phyloP scores from a whole-genome alignment of 345 rosid species.

The Populus pruinosa region DNA sequence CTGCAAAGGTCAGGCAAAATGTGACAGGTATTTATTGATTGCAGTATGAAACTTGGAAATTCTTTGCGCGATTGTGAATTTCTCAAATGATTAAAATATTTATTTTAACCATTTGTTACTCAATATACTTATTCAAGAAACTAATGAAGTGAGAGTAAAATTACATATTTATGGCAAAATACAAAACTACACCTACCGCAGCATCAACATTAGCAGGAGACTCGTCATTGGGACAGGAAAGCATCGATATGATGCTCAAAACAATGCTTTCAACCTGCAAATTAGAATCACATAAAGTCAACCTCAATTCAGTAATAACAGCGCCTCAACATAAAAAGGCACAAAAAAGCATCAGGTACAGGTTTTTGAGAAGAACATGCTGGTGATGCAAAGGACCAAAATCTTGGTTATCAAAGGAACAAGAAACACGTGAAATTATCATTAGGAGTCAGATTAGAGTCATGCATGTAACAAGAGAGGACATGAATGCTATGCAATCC shows the following conservation, averaged over 20 bases:
- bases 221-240: constrained; percentile 85
- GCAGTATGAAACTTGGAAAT: not conserved
- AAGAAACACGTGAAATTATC: not conserved
- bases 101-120: not conserved
- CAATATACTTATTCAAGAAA: not conserved
- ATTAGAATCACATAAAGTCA: not conserved
- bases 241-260: constrained; percentile 85
- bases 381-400: not conserved
- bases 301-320: not conserved
- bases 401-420: not conserved
- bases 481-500: not conserved
- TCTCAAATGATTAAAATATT: not conserved
- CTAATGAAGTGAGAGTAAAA: not conserved
- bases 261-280: constrained; percentile 81
- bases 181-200: constrained; percentile 48
- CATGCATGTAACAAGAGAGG: not conserved
- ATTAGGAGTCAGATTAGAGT: not conserved
- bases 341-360: not conserved
- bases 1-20: not conserved
- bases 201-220: constrained; percentile 95
- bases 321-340: not conserved
- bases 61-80: not conserved
- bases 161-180: not conserved
- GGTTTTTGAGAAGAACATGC: not conserved
- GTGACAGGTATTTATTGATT: too few relatives aligned